Evolutionary conservation across 31 red algal species (phyloP).

Genomic region (Endocladia muricata): DNA sequence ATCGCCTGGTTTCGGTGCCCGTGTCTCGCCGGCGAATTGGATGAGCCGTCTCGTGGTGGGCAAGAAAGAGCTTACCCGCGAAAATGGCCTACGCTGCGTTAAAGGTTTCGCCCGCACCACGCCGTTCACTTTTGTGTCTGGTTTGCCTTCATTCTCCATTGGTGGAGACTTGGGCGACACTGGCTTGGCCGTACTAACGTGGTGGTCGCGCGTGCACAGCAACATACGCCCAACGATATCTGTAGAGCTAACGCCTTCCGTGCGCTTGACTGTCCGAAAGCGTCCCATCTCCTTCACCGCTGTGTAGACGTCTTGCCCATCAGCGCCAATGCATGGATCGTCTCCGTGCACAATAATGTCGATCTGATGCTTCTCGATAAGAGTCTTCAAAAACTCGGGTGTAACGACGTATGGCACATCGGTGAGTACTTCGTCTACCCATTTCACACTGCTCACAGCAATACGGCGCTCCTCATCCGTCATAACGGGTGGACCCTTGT

Average conservation of each 20-base stretch:
- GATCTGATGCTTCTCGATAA: slow-evolving; percentile 78
- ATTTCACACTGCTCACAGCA: slow-evolving; percentile 90
- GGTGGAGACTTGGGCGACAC: not conserved
- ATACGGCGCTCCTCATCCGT: slow-evolving; percentile 85
- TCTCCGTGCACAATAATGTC: slow-evolving; percentile 98
- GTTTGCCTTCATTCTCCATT: not conserved
- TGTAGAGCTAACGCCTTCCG: slow-evolving; percentile 94
- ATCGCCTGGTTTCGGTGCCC: slow-evolving; percentile 78
- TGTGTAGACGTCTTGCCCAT: slow-evolving; percentile 88
- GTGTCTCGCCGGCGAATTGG: slow-evolving; percentile 75
- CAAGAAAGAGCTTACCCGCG: slow-evolving; percentile 67
- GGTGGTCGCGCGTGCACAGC: slow-evolving; percentile 47
- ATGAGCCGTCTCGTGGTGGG: slow-evolving; percentile 88
- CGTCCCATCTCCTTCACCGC: slow-evolving; percentile 84
- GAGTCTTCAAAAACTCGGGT: slow-evolving; percentile 71
- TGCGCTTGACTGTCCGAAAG: slow-evolving; percentile 88
- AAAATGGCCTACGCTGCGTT: slow-evolving; percentile 15
- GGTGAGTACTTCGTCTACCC: slow-evolving; percentile 92
- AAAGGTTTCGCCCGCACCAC: not conserved
- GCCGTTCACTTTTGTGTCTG: not conserved
- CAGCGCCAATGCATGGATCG: slow-evolving; percentile 86
- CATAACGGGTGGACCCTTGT: slow-evolving; percentile 96
- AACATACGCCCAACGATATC: slow-evolving; percentile 96
- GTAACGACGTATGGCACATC: slow-evolving; percentile 94
- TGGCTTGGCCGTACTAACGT: not conserved